Base-by-base conservation (phyloP, 148 eudicot genomes). In the Camellia granthamiana region DNA sequence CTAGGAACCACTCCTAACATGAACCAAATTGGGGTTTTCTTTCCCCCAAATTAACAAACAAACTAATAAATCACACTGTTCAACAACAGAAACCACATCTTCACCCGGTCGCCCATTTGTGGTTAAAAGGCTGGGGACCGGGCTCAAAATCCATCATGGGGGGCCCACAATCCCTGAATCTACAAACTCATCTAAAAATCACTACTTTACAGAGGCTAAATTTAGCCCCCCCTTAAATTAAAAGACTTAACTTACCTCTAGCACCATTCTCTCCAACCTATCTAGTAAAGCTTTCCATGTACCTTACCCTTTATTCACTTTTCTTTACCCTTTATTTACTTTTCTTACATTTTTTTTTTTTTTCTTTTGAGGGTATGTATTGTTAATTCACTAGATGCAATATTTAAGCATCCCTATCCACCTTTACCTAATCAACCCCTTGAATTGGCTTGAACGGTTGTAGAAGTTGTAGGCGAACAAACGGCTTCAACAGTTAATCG, bases 401-500 rank as follows among this genome's bases (percentile, higher is more conserved):
- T 19, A 43, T 46, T 69, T 44, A 1, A 44, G 69, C 19, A 49
- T 19, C n/a, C 4, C 46, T 66, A 51, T 77, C 62, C 12, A 52
- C 56, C 75, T 64, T 77, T 18, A 15, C 76, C 21, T 63, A 71
- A 76, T 75, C 81, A 76, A 76, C 62, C 79, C 69, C 84, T 76
- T 65, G 75, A 62, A 19, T 79, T 59, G 58, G 83, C 80, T n/a
- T 79, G 80, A 76, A 43, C 23, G 78, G 67, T 60, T 21, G 54
- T 46, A 19, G 74, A 77, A 67, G 80, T 46, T 3, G 54, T 42
- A 51, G 92, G 90, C 21, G 91, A 84, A 71, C 99, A 96, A 69
- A 86, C 51, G 12, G 95, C 99, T 84, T 96, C 97, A 11, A 96
- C 99, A 61, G 97, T 88, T 77, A 96, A 75, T 67, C 94, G 85